Base-by-base conservation (phyloP, 768 basidiomycete genomes). In the Baorangia bicolor region DNA sequence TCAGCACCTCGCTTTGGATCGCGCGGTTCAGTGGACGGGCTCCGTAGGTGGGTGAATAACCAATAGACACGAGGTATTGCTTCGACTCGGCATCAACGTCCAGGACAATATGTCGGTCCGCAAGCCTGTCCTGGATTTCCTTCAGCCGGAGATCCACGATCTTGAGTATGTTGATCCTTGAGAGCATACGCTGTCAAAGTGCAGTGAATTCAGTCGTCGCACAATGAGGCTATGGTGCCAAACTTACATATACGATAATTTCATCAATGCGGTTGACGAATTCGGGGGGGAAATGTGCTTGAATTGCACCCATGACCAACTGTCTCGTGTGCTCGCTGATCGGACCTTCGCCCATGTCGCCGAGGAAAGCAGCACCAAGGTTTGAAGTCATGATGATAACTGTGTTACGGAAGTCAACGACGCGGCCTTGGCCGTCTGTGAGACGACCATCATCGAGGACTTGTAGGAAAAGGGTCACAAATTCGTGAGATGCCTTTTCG, bases 341-440 rank as follows among this genome's bases (percentile, higher is more conserved):
- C 0, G 83, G 77, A 5, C 91, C 91, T 56, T 87, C 84, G 4
- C 79, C 80, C 77, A 88, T 81, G 46, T 92, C 91, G 53, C 88
- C 84, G 44, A 92, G 77, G 73, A 81, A 89, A 21, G 78, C 77
- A 6, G 90, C 88, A 41, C 92, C 94, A 20, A 96, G 79, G 68
- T 98, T 98, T 46, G 91, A 93, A 5, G 94, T 96, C 85, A 96
- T 90, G 72, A 94, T 90, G 69, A 96, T 92, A 66, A 96, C 90
- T 1, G 92, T 92, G 69, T 94, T 95, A 55, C 86, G 80, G 80
- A 93, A 94, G 72, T 92, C 88, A 20, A 92, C 84, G 39, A 92
- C 77, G 57, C 90, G 85, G n/a, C 94, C 94, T 73, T 95, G 93
- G 8, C 93, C 90, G 63, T 96, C 94, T 21, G 94, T 96, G 59